Evolutionary conservation across 345 rosid species (phyloP).

Genomic region (Noccaea caerulescens): DNA sequence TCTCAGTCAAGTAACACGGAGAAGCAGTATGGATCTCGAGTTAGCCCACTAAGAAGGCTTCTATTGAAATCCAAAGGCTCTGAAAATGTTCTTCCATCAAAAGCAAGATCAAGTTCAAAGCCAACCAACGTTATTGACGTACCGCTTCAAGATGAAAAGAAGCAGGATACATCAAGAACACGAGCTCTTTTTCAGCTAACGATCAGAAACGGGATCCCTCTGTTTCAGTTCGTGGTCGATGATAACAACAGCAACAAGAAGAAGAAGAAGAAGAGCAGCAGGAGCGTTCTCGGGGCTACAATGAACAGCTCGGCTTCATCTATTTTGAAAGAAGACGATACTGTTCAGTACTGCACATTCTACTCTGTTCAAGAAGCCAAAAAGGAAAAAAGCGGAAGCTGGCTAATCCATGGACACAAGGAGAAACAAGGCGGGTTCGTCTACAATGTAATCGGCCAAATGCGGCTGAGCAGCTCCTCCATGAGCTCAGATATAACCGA

Average conservation of each 20-base stretch:
- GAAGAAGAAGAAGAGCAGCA: slow-evolving; percentile 1
- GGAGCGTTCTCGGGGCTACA: slow-evolving; percentile 65
- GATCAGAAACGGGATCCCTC: slow-evolving; percentile 66
- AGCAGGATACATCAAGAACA: slow-evolving; percentile 45
- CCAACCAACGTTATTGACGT: slow-evolving; percentile 24
- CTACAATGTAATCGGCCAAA: slow-evolving; percentile 66
- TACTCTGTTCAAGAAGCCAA: slow-evolving; percentile 66
- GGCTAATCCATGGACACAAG: slow-evolving; percentile 72
- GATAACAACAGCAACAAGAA: slow-evolving; percentile 40
- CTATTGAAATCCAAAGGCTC: slow-evolving; percentile 61
- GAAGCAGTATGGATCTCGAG: slow-evolving; percentile 52
- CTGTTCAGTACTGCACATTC: slow-evolving; percentile 56
- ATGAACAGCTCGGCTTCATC: slow-evolving; percentile 47
- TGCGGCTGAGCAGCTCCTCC: slow-evolving; percentile 54
- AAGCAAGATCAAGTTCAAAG: slow-evolving; percentile 48
- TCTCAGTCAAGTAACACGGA: slow-evolving; percentile 48
- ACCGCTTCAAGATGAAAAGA: slow-evolving; percentile 33
- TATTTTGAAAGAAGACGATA: slow-evolving; percentile 52
- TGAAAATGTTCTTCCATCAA: slow-evolving; percentile 48
- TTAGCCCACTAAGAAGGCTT: slow-evolving; percentile 78
- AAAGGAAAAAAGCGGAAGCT: slow-evolving; percentile 68
- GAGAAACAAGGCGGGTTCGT: slow-evolving; percentile 55
- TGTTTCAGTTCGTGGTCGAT: slow-evolving; percentile 67
- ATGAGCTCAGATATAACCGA: slow-evolving; percentile 41
- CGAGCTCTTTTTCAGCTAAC: slow-evolving; percentile 70